phyloP scores from a whole-genome alignment of 1,139 yeast genomes.

The Zhuliangozyma blackwelliae region DNA sequence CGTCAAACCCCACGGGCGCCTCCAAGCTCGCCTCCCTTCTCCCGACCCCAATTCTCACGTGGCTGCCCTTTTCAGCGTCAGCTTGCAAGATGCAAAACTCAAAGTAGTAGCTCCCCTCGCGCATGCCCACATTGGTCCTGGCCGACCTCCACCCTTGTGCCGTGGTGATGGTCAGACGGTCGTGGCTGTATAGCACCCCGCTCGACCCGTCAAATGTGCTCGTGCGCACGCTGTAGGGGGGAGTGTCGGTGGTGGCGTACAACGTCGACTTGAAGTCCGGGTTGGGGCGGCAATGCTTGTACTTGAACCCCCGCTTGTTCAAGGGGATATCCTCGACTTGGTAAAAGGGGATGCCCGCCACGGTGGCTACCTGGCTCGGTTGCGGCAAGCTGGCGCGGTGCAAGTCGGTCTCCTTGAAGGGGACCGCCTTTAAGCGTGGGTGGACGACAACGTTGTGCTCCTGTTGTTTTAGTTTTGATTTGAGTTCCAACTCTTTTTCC shows the following conservation, averaged over 20 bases:
- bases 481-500: conserved; percentile 13
- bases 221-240: conserved; percentile 61
- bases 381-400: conserved; percentile 7
- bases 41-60: conserved; percentile 79
- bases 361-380: conserved; percentile 6
- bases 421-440: conserved; percentile 45
- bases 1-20: conserved; percentile 95
- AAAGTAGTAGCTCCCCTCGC: conserved; percentile 79
- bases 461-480: conserved; percentile 21
- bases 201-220: conserved; percentile 71
- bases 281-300: conserved; percentile 74
- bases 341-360: conserved; percentile 29
- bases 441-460: conserved; percentile 32
- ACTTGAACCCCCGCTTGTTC: conserved; percentile 78
- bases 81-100: conserved; percentile 60
- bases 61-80: conserved; percentile 36
- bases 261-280: conserved; percentile 55
- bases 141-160: conserved; percentile 78
- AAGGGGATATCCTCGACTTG: conserved; percentile 72
- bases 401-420: conserved; percentile 35
- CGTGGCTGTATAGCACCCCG: conserved; percentile 48
- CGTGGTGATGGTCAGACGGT: conserved; percentile 46
- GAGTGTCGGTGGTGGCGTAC: conserved; percentile 71
- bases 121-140: conserved; percentile 68
- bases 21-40: conserved; percentile 86